Conservation (phyloP, 2,329 filamentous ascomycete genomes). For the Hypoxylon sp. region DNA sequence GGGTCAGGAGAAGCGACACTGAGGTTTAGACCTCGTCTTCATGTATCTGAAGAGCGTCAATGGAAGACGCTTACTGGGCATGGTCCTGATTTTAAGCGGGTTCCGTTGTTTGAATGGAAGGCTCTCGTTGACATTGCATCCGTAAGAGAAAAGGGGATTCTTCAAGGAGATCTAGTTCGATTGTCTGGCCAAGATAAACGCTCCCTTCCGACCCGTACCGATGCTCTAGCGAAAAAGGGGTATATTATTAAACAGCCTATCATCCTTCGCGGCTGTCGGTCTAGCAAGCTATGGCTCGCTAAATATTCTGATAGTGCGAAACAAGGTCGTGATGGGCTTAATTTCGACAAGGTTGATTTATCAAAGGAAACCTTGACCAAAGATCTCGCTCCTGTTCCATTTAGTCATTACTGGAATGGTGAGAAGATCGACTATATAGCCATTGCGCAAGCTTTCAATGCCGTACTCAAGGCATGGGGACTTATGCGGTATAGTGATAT, state of each 20-base stretch:
- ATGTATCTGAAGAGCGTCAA: constrained; percentile 68
- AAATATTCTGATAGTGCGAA: constrained; percentile 64
- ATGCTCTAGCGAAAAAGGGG: constrained; percentile 71
- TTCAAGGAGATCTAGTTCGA: constrained; percentile 72
- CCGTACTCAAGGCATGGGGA: constrained; percentile 70
- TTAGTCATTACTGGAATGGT: constrained; percentile 70
- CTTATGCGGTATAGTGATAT: constrained; percentile 72
- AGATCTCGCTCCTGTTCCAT: constrained; percentile 69
- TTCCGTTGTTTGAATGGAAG: constrained; percentile 72
- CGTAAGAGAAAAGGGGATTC: constrained; percentile 67
- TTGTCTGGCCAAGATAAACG: constrained; percentile 74
- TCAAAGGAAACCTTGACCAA: constrained; percentile 59
- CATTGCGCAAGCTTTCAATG: constrained; percentile 70
- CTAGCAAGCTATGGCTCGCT: constrained; percentile 74
- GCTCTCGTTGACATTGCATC: constrained; percentile 71
- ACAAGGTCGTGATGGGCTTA: constrained; percentile 56
- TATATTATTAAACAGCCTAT: constrained; percentile 74
- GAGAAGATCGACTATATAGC: constrained; percentile 71
- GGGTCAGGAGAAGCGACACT: constrained; percentile 4
- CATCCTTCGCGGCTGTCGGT: constrained; percentile 71
- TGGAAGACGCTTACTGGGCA: constrained; percentile 74
- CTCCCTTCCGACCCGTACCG: constrained; percentile 73
- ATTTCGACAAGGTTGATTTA: constrained; percentile 57
- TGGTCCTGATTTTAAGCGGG: constrained; percentile 69
- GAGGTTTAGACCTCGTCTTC: constrained; percentile 56